phyloP scores from a whole-genome alignment of 371 early-diverging fungal species.

The Basidiobolus meristosporus region DNA sequence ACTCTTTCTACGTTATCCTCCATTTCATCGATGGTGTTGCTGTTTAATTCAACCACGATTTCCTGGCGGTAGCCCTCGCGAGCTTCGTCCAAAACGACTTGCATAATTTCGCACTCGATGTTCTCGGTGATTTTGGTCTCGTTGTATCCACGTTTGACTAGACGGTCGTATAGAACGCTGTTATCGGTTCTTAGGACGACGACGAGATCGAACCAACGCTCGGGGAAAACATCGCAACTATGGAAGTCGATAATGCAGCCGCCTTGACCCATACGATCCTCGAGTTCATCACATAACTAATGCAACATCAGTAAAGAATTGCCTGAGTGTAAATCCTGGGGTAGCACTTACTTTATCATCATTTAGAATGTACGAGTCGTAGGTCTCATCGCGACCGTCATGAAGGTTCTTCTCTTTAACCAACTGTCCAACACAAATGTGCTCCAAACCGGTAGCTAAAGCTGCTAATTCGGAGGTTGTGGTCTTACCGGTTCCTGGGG shows the following conservation, averaged over 20 bases:
- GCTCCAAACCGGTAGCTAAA: slow-evolving; percentile 31
- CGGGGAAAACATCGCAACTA: slow-evolving; percentile 85
- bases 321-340: not conserved
- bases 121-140: slow-evolving; percentile 87
- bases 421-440: slow-evolving; percentile 76
- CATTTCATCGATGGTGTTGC: slow-evolving; percentile 74
- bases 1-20: slow-evolving; percentile 67
- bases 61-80: slow-evolving; percentile 61
- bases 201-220: slow-evolving; percentile 92
- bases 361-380: slow-evolving; percentile 78
- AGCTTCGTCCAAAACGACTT: slow-evolving; percentile 86
- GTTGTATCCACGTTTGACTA: slow-evolving; percentile 72
- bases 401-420: slow-evolving; percentile 77
- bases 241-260: slow-evolving; percentile 87
- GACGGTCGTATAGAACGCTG: slow-evolving; percentile 58
- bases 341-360: slow-evolving; percentile 58
- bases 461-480: slow-evolving; percentile 74
- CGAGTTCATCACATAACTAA: slow-evolving; percentile 72
- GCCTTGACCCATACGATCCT: slow-evolving; percentile 52
- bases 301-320: not conserved
- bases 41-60: slow-evolving; percentile 60
- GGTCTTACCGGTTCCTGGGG: slow-evolving; percentile 97
- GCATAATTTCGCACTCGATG: slow-evolving; percentile 96
- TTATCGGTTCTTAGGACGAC: slow-evolving; percentile 78
- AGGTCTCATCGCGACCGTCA: slow-evolving; percentile 73